Base-by-base conservation (phyloP, 2,329 filamentous ascomycete species). In the Rhynchosporium secalis region DNA sequence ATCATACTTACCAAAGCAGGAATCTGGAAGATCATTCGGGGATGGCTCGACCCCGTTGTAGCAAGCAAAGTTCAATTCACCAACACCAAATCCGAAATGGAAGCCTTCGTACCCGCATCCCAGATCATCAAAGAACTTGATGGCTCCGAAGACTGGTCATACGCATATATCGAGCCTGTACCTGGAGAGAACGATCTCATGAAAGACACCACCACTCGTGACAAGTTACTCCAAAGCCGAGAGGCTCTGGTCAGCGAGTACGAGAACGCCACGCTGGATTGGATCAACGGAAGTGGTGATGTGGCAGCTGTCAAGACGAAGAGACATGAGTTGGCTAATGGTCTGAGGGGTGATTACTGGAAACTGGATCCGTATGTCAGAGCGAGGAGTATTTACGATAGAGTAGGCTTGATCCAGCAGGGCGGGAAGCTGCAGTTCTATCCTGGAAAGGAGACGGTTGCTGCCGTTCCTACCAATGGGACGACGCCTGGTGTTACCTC, bases 31-130 rank as follows among this genome's bases (percentile, higher is more conserved):
- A 91, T 99, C 67, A 96, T 99, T 74, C 88, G 86, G 67, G 92
- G 93, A 69, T 99, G 95, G 95, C 85, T 99, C 43, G 95, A 99
- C 75, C 95, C 95, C 1, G 94, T 99, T 3, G 94, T 99, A 33
- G 95, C 95, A 29, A 83, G 85, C 73, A 99, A 99, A 77, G 89
- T 99, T 26, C 87, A 97, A 75, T 98, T 98, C 76, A 95, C 91
- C 62, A 95, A 92, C 72, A 91, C 86, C 68, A 79, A 86, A 60
- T 83, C 89, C 60, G 94, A 97, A 58, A 80, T 99, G 58, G 85
- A 90, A 66, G 80, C 86, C 61, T 97, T 89, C 73, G 89, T 99
- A 61, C 82, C 86, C 10, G 80, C 80, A 45, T 80, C 80, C 51
- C 86, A 88, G 54, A 90, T 98, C 67, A 84, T 89, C 63, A 90